Conservation (phyloP, 495 filamentous ascomycete species). For the Lophium mytilinum region DNA sequence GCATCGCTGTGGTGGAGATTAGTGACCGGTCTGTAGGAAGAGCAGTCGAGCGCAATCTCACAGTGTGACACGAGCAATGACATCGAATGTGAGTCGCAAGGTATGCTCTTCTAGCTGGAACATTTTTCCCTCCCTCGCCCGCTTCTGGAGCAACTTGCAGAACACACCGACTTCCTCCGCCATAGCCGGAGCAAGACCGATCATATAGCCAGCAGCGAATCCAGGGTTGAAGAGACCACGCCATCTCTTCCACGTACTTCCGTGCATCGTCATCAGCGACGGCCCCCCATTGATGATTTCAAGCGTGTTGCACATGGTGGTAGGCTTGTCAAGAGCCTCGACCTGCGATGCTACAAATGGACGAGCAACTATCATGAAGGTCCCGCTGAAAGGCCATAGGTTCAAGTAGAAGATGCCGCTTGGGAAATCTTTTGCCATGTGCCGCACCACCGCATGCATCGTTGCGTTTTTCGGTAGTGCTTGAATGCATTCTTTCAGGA, state of each 20-base stretch:
- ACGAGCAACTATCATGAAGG: neutral
- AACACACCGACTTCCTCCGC: neutral
- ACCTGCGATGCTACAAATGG: slow-evolving; percentile 4
- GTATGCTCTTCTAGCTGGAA: slow-evolving; percentile 4
- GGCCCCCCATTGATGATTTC: slow-evolving; percentile 5
- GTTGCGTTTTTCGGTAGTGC: neutral
- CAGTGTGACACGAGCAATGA: slow-evolving; percentile 12
- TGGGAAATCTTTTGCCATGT: slow-evolving; percentile 8
- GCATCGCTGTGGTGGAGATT: slow-evolving; percentile 6
- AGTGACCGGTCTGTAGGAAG: slow-evolving; percentile 18
- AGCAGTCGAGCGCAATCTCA: slow-evolving; percentile 31
- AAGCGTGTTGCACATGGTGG: neutral
- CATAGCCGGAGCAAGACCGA: neutral
- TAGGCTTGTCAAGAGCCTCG: slow-evolving; percentile 1
- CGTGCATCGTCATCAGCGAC: slow-evolving; percentile 5
- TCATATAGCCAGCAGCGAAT: slow-evolving; percentile 1
- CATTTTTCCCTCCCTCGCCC: slow-evolving; percentile 4
- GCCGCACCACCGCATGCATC: neutral
- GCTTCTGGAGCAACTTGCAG: slow-evolving; percentile 1
- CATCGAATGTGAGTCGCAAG: slow-evolving; percentile 1
- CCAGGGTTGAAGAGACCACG: slow-evolving; percentile 8
- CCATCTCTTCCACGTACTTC: slow-evolving; percentile 9
- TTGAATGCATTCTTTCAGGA: slow-evolving; percentile 16
- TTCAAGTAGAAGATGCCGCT: slow-evolving; percentile 15
- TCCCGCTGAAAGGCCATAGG: slow-evolving; percentile 5